Evolutionary conservation across 495 filamentous ascomycete species (phyloP).

Genomic region (Arthonia radiata): DNA sequence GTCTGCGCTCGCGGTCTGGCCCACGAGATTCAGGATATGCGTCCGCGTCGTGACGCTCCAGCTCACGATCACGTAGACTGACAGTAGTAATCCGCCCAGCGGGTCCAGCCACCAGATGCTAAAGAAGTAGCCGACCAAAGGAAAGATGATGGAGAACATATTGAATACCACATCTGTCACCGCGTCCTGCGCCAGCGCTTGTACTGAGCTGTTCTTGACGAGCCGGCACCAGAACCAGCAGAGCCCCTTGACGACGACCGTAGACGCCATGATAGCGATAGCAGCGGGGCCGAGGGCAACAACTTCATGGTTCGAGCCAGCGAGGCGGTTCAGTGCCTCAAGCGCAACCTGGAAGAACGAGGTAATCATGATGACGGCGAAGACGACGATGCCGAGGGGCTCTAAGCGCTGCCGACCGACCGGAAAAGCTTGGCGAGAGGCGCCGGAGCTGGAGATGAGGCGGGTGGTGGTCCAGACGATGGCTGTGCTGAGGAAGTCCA

Average conservation of each 20-base stretch:
- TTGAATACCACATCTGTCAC: constrained; percentile 75
- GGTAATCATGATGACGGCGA: constrained; percentile 65
- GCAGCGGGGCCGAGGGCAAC: constrained; percentile 50
- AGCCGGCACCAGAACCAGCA: constrained; percentile 82
- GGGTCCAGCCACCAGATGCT: constrained; percentile 68
- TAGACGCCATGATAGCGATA: constrained; percentile 57
- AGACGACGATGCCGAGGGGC: constrained; percentile 55
- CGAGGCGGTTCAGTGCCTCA: constrained; percentile 43
- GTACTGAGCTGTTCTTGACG: constrained; percentile 70
- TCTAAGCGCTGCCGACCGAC: constrained; percentile 56
- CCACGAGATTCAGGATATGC: constrained; percentile 66
- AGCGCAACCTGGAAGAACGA: constrained; percentile 69
- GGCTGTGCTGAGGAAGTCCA: constrained; percentile 68
- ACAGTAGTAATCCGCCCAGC: constrained; percentile 59
- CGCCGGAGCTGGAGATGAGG: constrained; percentile 32
- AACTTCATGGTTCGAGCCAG: constrained; percentile 34
- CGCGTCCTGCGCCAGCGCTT: constrained; percentile 47
- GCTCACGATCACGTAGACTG: constrained; percentile 59
- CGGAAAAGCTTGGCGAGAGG: constrained; percentile 63
- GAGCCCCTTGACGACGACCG: constrained; percentile 55
- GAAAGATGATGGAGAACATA: constrained; percentile 66
- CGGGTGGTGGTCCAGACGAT: constrained; percentile 67
- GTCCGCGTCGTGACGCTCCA: constrained; percentile 53
- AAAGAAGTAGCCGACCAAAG: constrained; percentile 55
- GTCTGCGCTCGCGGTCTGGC: constrained; percentile 52